A percentile compares a stretch with the other conserved stretches of the same genome.
Conservation (phyloP, 2,329 filamentous ascomycete genomes). For the Fusarium mexicanum region DNA sequence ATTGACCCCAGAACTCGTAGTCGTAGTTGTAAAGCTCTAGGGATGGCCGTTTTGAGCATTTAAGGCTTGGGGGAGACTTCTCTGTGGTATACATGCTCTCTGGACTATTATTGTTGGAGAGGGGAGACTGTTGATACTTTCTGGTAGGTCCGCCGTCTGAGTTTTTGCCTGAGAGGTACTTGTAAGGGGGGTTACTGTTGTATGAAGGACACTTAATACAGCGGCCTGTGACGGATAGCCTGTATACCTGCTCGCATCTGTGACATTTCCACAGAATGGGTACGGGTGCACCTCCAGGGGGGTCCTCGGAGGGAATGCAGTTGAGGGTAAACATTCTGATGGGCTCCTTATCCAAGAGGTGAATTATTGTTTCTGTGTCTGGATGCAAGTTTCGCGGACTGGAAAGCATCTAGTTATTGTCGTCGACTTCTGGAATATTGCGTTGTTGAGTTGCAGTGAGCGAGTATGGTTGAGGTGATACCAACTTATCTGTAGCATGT, state of each 20-base stretch:
- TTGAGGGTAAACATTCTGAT: not conserved
- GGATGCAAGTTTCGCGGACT: not conserved
- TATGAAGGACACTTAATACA: constrained; percentile 12
- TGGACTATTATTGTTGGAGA: not conserved
- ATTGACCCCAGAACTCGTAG: constrained; percentile 44
- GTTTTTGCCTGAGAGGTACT: not conserved
- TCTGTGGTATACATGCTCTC: not conserved
- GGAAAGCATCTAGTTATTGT: not conserved
- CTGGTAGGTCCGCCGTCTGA: not conserved
- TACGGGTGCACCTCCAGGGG: not conserved
- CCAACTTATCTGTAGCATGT: not conserved
- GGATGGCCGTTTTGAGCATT: not conserved
- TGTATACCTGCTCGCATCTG: constrained; percentile 42
- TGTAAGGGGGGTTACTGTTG: not conserved
- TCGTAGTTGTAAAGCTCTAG: constrained; percentile 36
- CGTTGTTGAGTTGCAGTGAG: not conserved
- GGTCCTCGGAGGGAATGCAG: not conserved
- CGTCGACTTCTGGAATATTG: too few relatives aligned
- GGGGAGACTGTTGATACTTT: not conserved
- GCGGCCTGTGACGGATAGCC: constrained; percentile 21
- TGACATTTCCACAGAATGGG: constrained; percentile 45
- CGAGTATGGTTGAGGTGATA: not conserved
- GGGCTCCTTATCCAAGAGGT: not conserved
- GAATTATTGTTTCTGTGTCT: not conserved
- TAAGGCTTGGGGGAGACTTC: not conserved